Evolutionary conservation across 176 grass and related monocot genomes (phyloP), one percentile per base, ranked within the genome.

Genomic region (Aegilops longissima): DNA sequence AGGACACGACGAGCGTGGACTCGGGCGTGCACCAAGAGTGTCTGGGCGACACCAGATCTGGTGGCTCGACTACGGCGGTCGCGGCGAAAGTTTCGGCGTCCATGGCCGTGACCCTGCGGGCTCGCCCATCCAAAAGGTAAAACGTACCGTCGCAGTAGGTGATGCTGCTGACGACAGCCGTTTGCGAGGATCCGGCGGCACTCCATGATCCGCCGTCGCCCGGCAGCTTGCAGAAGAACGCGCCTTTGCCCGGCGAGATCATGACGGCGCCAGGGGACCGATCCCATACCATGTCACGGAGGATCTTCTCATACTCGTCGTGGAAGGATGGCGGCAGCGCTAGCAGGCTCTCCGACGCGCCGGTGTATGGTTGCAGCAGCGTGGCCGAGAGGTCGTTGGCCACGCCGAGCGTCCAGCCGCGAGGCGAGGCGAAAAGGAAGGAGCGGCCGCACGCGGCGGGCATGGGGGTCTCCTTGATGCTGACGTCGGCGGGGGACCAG

Each of bases 381-480:
- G 70, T 44, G 70, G 70, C 38, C n/a, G 70, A 23, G 70, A 73
- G 11, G 70, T 36, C 38, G 70, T 44, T 12, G 79, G 23, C 77
- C 85, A 80, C 68, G 58, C 58, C 52, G 25, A 87, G 67, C 7
- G 12, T 80, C 85, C 85, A 87, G 39, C 85, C 77, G 13, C 23
- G 54, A 13, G 21, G 4, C 25, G 78, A 82, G 39, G 78, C 78
- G 78, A 66, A 87, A 42, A 87, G 58, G 85, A 82, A 87, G 3
- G 21, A 24, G 18, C 12, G 6, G 67, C 25, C 77, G 2, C 29
- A 17, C 3, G 52, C 67, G 17, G 54, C 27, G 6, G 66, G 77
- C 10, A 80, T 2, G 1, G 36, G 36, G 52, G 33, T 25, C 85
- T 49, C 27, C 6, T 0, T 2, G 12, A 86, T 8, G 39, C 56